Evolutionary conservation across 2,329 filamentous ascomycete genomes (phyloP).

Genomic region (Curvularia lunata): DNA sequence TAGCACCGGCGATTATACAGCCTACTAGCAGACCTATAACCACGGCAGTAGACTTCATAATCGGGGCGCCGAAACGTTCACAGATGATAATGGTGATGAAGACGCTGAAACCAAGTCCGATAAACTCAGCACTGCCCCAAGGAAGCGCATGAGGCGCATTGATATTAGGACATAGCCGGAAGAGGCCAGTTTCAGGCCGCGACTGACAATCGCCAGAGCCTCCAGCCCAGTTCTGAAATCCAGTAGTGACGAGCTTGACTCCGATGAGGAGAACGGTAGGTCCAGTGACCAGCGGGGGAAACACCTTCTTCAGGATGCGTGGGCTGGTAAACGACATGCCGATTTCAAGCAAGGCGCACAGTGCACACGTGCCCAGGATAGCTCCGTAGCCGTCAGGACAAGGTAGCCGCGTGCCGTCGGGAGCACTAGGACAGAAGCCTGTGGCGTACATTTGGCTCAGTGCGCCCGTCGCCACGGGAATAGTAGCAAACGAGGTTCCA

Average conservation of each 20-base stretch:
- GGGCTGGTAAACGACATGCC: conserved; percentile 77
- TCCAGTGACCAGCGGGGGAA: conserved; percentile 77
- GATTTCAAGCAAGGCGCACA: conserved; percentile 67
- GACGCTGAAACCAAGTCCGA: conserved; percentile 80
- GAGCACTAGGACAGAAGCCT: conserved; percentile 68
- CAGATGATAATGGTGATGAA: conserved; percentile 80
- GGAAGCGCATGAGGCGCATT: conserved; percentile 72
- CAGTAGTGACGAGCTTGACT: conserved; percentile 72
- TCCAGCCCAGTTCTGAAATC: conserved; percentile 80
- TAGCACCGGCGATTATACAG: conserved; percentile 78
- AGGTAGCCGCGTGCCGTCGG: conserved; percentile 69
- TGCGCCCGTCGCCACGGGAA: conserved; percentile 74
- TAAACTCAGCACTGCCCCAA: conserved; percentile 80
- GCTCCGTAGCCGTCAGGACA: conserved; percentile 80
- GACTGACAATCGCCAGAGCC: conserved; percentile 67
- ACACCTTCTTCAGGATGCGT: conserved; percentile 70
- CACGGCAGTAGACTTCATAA: conserved; percentile 83
- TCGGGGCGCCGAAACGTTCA: conserved; percentile 80
- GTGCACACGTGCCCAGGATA: conserved; percentile 68
- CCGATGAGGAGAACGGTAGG: conserved; percentile 75
- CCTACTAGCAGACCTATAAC: conserved; percentile 76
- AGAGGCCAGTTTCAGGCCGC: conserved; percentile 58
- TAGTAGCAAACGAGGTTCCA: conserved; percentile 78
- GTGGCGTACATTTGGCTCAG: conserved; percentile 79
- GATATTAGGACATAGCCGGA: conserved; percentile 65